Conservation (phyloP, 768 basidiomycete genomes). For the Kondoa subrosea region DNA sequence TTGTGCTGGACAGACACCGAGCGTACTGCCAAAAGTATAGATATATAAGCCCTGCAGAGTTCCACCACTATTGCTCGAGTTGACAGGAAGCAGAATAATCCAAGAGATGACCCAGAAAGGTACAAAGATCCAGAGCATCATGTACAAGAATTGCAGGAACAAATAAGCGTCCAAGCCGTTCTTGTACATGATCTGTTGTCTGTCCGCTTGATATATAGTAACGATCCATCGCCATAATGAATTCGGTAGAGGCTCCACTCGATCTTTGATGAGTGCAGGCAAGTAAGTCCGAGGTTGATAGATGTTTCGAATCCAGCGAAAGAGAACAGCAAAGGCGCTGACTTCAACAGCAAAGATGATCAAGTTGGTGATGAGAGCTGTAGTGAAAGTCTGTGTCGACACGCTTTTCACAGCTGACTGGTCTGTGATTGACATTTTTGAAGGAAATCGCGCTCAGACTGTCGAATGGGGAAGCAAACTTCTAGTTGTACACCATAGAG, state of each 20-base stretch:
- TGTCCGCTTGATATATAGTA: slow-evolving; percentile 47
- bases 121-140: slow-evolving; percentile 63
- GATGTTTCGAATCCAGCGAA: slow-evolving; percentile 68
- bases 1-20: neutral
- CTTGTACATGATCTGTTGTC: slow-evolving; percentile 44
- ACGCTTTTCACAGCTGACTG: neutral
- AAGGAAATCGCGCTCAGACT: neutral
- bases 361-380: slow-evolving; percentile 67
- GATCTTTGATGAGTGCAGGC: slow-evolving; percentile 28
- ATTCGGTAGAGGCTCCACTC: slow-evolving; percentile 36
- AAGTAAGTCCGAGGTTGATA: slow-evolving; percentile 74
- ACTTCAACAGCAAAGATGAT: slow-evolving; percentile 37
- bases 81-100: slow-evolving; percentile 63
- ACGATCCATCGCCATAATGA: slow-evolving; percentile 50
- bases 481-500: too few relatives aligned
- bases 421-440: neutral
- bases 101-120: slow-evolving; percentile 88
- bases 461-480: too few relatives aligned
- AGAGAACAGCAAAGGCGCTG: slow-evolving; percentile 55
- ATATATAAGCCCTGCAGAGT: slow-evolving; percentile 33
- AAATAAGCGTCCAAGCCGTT: slow-evolving; percentile 85
- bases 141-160: slow-evolving; percentile 68
- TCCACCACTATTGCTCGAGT: slow-evolving; percentile 40
- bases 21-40: slow-evolving; percentile 31
- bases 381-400: slow-evolving; percentile 46